phyloP scores from a whole-genome alignment of 2,329 filamentous ascomycete species.

The Lasiodiplodia hormozganensis region DNA sequence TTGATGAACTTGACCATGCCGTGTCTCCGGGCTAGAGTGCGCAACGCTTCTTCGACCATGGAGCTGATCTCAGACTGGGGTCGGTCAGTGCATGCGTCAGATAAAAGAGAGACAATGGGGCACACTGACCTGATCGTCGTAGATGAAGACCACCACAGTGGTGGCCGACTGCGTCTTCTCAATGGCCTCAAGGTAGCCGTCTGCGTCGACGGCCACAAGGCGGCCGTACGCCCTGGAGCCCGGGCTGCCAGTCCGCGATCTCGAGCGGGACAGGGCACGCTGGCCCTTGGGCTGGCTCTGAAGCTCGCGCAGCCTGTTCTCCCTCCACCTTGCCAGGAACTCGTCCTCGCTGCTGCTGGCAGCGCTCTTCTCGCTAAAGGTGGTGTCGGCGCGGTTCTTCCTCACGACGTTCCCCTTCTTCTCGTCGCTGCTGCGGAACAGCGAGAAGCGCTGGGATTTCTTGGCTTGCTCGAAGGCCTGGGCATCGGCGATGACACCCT shows the following conservation, averaged over 20 bases:
- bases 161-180: constrained; percentile 85
- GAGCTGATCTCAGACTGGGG: constrained; percentile 77
- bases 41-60: constrained; percentile 79
- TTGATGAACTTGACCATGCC: constrained; percentile 84
- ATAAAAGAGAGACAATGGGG: not conserved
- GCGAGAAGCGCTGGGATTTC: constrained; percentile 44
- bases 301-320: constrained; percentile 79
- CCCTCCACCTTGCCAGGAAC: constrained; percentile 86
- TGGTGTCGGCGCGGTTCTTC: constrained; percentile 40
- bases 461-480: constrained; percentile 74
- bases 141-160: constrained; percentile 90
- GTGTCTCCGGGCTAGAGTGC: constrained; percentile 74
- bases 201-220: constrained; percentile 83
- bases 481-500: constrained; percentile 86
- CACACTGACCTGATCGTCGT: constrained; percentile 77
- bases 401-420: constrained; percentile 10
- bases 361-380: constrained; percentile 49
- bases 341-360: constrained; percentile 75
- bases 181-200: constrained; percentile 94
- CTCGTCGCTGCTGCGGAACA: constrained; percentile 27
- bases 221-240: constrained; percentile 79
- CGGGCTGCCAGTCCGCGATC: constrained; percentile 74
- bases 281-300: constrained; percentile 65
- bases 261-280: constrained; percentile 48
- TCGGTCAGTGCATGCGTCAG: constrained; percentile 27